Conservation (phyloP, 2,329 filamentous ascomycete genomes). For the Arthrobotrys iridis region DNA sequence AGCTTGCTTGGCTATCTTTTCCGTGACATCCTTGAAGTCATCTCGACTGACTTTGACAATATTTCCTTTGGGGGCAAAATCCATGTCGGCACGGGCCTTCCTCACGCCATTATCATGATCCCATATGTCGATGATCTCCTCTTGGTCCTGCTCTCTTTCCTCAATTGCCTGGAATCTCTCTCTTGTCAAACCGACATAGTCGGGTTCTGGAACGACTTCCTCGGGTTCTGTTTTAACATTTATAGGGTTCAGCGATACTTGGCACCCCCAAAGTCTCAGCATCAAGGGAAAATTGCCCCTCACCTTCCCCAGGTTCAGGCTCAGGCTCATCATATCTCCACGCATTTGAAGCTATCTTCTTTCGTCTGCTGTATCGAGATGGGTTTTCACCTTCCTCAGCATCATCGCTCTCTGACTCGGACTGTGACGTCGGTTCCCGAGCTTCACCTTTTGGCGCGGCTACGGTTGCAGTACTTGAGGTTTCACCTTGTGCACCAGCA, state of each 20-base stretch:
- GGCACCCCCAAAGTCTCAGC: constrained; percentile 22
- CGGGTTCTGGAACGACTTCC: constrained; percentile 56
- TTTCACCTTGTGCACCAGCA: constrained; percentile 36
- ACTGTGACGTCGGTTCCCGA: constrained; percentile 50
- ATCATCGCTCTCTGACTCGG: constrained; percentile 29
- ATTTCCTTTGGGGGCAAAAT: constrained; percentile 53
- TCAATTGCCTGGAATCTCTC: constrained; percentile 50
- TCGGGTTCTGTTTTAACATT: constrained; percentile 50
- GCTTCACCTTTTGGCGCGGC: constrained; percentile 43
- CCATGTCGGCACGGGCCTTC: constrained; percentile 38
- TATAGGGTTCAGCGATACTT: constrained; percentile 30
- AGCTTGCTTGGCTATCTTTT: constrained; percentile 58
- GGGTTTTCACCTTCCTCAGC: constrained; percentile 35
- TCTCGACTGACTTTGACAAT: constrained; percentile 56
- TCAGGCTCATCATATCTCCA: constrained; percentile 71
- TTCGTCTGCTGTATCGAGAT: constrained; percentile 53
- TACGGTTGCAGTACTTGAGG: constrained; percentile 47
- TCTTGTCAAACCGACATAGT: constrained; percentile 57
- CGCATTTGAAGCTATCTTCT: constrained; percentile 64
- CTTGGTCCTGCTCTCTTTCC: constrained; percentile 52
- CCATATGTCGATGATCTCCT: constrained; percentile 42
- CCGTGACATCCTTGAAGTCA: constrained; percentile 58
- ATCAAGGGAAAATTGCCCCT: constrained; percentile 35
- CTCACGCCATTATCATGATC: constrained; percentile 44
- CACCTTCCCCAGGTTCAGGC: constrained; percentile 69